Conservation (phyloP, 2,329 filamentous ascomycete species). For the Apiospora hydei region DNA sequence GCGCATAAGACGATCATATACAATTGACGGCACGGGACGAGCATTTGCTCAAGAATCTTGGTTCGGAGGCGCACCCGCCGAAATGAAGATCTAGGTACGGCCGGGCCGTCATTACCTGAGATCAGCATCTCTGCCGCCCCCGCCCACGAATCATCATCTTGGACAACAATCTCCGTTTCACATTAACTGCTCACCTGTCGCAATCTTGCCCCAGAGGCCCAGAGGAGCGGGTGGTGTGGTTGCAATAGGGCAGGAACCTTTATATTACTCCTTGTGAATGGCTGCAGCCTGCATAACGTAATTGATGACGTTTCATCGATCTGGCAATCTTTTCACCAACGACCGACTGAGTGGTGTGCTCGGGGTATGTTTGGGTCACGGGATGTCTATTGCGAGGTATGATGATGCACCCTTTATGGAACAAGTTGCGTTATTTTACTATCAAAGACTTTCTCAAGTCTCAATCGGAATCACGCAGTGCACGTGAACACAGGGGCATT, state of each 20-base stretch:
- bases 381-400: not conserved
- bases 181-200: not conserved
- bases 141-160: not conserved
- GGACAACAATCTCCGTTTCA: too few species aligned
- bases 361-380: not conserved
- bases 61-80: constrained; percentile 12
- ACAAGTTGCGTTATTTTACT: too few species aligned
- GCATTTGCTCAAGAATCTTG: constrained; percentile 17
- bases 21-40: not conserved
- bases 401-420: not conserved
- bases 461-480: too few species aligned
- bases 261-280: not conserved
- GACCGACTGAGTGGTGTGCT: too few species aligned
- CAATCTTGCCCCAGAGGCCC: not conserved
- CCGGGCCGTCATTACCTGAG: constrained; percentile 2
- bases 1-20: not conserved
- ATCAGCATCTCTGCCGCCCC: not conserved
- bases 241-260: not conserved
- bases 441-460: too few species aligned
- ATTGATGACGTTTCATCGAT: not conserved
- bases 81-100: constrained; percentile 2
- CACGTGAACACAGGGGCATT: too few species aligned
- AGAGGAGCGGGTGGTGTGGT: not conserved
- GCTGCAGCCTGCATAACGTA: not conserved
- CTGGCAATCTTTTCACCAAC: not conserved